Evolutionary conservation across 768 basidiomycete genomes (phyloP).

Genomic region (Candolleomyces aberdarensis): DNA sequence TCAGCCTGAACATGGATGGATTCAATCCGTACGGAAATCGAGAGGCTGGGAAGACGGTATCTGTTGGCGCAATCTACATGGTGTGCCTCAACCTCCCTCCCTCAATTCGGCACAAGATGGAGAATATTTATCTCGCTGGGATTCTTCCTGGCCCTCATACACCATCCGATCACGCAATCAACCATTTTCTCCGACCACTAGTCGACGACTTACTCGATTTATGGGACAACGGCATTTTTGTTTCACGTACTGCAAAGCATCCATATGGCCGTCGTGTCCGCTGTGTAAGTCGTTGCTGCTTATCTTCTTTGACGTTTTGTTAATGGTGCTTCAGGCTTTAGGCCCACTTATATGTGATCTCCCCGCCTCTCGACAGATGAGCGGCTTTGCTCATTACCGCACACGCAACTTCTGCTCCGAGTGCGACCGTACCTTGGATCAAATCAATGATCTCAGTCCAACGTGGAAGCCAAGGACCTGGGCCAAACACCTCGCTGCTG

Average conservation of each 20-base stretch:
- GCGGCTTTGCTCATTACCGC: conserved; percentile 16
- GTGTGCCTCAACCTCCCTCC: conserved; percentile 31
- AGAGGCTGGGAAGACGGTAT: conserved; percentile 17
- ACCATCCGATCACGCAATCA: conserved; percentile 27
- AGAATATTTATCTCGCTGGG: conserved; percentile 22
- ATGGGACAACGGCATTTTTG: conserved; percentile 25
- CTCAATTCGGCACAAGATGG: conserved; percentile 14
- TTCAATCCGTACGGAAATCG: conserved; percentile 29
- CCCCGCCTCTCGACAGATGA: conserved; percentile 22
- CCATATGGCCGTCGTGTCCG: conserved; percentile 11
- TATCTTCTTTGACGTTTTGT: too few relatives aligned
- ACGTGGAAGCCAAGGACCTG: background rate
- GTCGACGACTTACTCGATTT: conserved; percentile 28
- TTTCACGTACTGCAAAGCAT: conserved; percentile 14
- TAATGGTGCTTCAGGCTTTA: conserved; percentile 19
- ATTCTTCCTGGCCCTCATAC: conserved; percentile 13
- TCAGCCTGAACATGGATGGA: conserved; percentile 25
- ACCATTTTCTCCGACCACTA: conserved; percentile 30
- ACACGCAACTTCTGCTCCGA: conserved; percentile 12
- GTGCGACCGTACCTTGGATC: background rate
- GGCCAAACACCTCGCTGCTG: background rate
- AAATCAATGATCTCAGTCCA: conserved; percentile 2
- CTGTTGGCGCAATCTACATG: conserved; percentile 22
- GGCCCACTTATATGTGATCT: conserved; percentile 30
- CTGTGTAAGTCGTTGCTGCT: too few relatives aligned